A percentile compares a stretch with the other conserved stretches of the same genome.
These are phyloP conservation scores for Cyclocybe cylindracea DNA, from an alignment of 768 basidiomycete species.

Conservation along the genomic window DNA sequence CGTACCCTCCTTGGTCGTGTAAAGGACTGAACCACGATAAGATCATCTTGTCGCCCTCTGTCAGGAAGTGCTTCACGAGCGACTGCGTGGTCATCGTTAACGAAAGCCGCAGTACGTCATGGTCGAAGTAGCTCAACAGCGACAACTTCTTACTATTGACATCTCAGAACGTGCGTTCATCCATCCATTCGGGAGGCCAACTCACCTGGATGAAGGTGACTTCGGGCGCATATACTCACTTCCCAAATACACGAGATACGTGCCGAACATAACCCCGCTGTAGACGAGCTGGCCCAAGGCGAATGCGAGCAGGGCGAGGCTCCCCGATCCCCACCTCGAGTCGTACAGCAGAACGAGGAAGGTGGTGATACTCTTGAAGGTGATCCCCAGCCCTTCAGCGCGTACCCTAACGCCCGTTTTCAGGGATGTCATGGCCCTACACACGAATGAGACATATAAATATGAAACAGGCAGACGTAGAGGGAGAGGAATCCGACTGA, in stretches of 20 bases:
- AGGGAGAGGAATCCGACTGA: slow-evolving; percentile 6
- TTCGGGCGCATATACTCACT: slow-evolving; percentile 32
- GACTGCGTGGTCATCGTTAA: slow-evolving; percentile 87
- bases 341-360: slow-evolving; percentile 65
- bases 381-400: slow-evolving; percentile 85
- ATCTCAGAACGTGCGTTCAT: not conserved
- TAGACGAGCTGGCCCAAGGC: slow-evolving; percentile 85
- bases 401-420: slow-evolving; percentile 72
- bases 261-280: slow-evolving; percentile 52
- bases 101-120: slow-evolving; percentile 52
- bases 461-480: not conserved
- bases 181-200: not conserved
- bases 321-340: slow-evolving; percentile 30
- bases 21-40: slow-evolving; percentile 83
- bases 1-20: slow-evolving; percentile 92
- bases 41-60: slow-evolving; percentile 92
- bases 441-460: not conserved
- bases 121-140: slow-evolving; percentile 14
- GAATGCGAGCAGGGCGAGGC: slow-evolving; percentile 76
- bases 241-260: slow-evolving; percentile 53
- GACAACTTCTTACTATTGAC: not conserved
- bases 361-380: slow-evolving; percentile 70
- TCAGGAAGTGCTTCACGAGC: slow-evolving; percentile 90
- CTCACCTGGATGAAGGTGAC: slow-evolving; percentile 14
- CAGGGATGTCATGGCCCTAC: slow-evolving; percentile 66